Evolutionary conservation across 2,329 filamentous ascomycete genomes (phyloP), one percentile per base, ranked within the genome.

Genomic region (Aureobasidium pullulans): DNA sequence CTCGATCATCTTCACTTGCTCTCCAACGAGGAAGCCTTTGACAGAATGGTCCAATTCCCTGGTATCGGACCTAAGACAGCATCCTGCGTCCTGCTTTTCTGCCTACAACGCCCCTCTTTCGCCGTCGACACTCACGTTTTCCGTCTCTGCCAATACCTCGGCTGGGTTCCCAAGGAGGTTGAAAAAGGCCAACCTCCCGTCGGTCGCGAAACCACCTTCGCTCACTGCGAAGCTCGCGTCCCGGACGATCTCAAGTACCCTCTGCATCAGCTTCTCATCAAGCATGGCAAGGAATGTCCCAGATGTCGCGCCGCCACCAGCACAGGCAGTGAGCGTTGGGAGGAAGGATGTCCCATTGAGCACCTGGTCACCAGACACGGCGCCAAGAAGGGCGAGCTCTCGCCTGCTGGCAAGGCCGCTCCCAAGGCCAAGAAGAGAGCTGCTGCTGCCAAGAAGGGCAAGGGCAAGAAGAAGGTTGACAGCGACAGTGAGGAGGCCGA

Each of bases 101-200:
- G 84, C 66, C 76, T 87, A 6, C 81, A 83, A 64, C 77, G 83
- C 0, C 83, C 84, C 2, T 80, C 77, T 58, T 86, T 87, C 63
- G 84, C 84, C 0, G 84, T 86, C 8, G 84, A 87, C 64, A 87
- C 84, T 1, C 84, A 87, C 68, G 83, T 86, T 61, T 86, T 85
- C 66, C 80, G 84, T 1, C 77, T 86, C 13, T 81, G 77, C 64
- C 80, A 81, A 56, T 84, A 84, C 77, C 76, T 87, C 0, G 79
- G 79, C 28, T 86, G 84, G 84, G 74, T 85, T 1, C 84, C 84
- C 0, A 69, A 75, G 7, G 71, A 74, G 40, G 69, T 68, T 40
- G 68, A 67, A 9, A 74, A 75, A 23, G 71, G 73, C 1, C 78
- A 78, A 34, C 67, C 71, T 1, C 76, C 75, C 43, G 74, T 77